These are phyloP conservation scores for Beauveria caledonica DNA, from an alignment of 2,329 filamentous ascomycete genomes.

Conservation along the genomic window DNA sequence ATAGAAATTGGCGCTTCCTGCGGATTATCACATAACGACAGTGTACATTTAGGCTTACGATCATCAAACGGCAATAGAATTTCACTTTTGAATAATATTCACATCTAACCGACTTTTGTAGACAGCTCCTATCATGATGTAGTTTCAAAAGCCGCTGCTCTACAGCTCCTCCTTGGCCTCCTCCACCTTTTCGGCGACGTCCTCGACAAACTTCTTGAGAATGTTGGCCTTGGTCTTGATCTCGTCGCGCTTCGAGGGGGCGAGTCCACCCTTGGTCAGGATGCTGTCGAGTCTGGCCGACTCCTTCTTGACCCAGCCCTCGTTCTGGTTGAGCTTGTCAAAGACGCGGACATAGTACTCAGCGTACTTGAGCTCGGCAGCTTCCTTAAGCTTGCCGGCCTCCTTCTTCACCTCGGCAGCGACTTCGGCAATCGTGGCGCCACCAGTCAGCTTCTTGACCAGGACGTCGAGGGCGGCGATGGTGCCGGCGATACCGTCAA, in stretches of 20 bases:
- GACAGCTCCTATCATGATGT: slow-evolving; percentile 16
- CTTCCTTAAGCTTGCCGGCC: slow-evolving; percentile 55
- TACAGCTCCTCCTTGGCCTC: slow-evolving; percentile 64
- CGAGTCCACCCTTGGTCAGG: slow-evolving; percentile 77
- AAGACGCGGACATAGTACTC: slow-evolving; percentile 92
- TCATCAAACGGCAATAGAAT: background rate
- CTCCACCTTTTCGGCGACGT: slow-evolving; percentile 42
- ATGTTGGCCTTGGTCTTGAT: slow-evolving; percentile 82
- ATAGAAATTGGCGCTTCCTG: background rate
- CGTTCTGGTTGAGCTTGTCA: slow-evolving; percentile 71
- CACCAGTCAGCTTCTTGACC: slow-evolving; percentile 64
- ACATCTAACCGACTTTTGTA: background rate
- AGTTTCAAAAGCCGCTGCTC: slow-evolving; percentile 29
- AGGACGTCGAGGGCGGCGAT: slow-evolving; percentile 70
- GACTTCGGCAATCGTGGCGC: slow-evolving; percentile 53
- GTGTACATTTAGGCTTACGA: background rate
- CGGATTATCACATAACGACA: background rate
- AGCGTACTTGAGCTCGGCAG: slow-evolving; percentile 64
- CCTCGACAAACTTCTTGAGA: slow-evolving; percentile 64
- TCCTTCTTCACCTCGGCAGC: slow-evolving; percentile 65
- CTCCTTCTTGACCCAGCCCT: slow-evolving; percentile 79
- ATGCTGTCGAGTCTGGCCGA: slow-evolving; percentile 70
- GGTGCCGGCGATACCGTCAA: slow-evolving; percentile 73
- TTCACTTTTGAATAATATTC: background rate
- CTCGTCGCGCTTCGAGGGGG: slow-evolving; percentile 81